phyloP scores from a whole-genome alignment of 148 eudicot genomes.

The Suaeda aralocaspica region DNA sequence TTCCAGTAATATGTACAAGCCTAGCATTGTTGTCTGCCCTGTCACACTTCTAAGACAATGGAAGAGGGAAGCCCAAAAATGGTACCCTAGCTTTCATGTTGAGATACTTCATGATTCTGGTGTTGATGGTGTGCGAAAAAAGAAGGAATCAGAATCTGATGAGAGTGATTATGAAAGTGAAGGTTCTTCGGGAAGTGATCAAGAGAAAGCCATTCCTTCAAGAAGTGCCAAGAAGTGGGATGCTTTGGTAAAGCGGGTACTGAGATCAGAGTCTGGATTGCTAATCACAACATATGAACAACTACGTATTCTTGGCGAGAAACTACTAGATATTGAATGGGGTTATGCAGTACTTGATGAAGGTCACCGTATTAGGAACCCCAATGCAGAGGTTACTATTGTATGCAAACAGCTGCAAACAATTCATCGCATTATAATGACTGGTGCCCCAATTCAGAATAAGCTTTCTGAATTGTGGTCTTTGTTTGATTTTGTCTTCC shows the following conservation, averaged over 20 bases:
- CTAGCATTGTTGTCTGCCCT: slow-evolving; percentile 90
- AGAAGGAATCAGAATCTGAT: slow-evolving; percentile 43
- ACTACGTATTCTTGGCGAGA: slow-evolving; percentile 79
- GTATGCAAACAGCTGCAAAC: slow-evolving; percentile 97
- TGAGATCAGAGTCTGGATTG: slow-evolving; percentile 75
- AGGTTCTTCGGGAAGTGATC: slow-evolving; percentile 46
- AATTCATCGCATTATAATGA: slow-evolving; percentile 97
- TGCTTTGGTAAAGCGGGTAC: slow-evolving; percentile 65
- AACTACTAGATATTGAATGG: slow-evolving; percentile 80
- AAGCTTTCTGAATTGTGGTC: slow-evolving; percentile 93
- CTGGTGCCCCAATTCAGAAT: slow-evolving; percentile 98
- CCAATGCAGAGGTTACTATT: slow-evolving; percentile 92
- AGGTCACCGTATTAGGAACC: slow-evolving; percentile 96
- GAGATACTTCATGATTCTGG: slow-evolving; percentile 95
- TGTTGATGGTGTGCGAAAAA: slow-evolving; percentile 45
- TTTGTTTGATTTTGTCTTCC: slow-evolving; percentile 96
- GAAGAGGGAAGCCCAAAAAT: slow-evolving; percentile 88
- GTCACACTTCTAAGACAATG: slow-evolving; percentile 93
- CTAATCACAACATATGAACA: slow-evolving; percentile 95
- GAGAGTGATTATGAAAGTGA: slow-evolving; percentile 79
- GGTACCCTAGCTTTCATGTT: slow-evolving; percentile 90
- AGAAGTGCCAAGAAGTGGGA: slow-evolving; percentile 68
- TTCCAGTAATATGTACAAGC: slow-evolving; percentile 85
- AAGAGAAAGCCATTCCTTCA: slow-evolving; percentile 32
- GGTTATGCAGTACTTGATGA: slow-evolving; percentile 97